Base-by-base conservation (phyloP, 148 eudicot species). In the Fagopyrum tataricum region DNA sequence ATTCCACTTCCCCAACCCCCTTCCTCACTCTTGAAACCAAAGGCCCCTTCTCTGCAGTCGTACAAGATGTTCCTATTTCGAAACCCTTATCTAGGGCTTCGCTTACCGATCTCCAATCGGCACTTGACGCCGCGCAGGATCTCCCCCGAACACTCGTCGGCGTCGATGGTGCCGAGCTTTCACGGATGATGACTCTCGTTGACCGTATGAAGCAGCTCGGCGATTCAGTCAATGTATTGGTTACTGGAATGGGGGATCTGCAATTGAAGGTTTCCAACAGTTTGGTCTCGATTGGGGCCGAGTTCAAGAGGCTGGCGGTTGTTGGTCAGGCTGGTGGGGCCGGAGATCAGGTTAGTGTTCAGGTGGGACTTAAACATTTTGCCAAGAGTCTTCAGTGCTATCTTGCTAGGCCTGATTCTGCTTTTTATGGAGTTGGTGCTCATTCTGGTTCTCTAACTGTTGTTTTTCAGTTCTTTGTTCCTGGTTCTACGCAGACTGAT, bases 191-290 rank as follows among this genome's bases (percentile, higher is more conserved):
- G 80, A 82, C 48, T 52, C 88, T 91, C 73, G 93, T 91, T 1
- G 98, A 95, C 70, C 77, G 90, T 69, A 95, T 95, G 97, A 95
- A 90, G 81, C 89, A 89, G 40, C 84, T 95, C 18, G 98, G 98
- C 31, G 98, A 95, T 69, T 80, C 82, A 3, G 76, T 91, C 15
- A 83, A 76, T 43, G 88, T 95, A 47, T 86, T 88, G 39, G 83
- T 94, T 17, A 85, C 79, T 61, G 84, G 74, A 48, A 79, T 75
- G 9, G 98, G 98, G 52, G 96, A 95, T 53, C 61, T 95, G 59
- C 88, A 88, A 73, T 76, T 95, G 84, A 92, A 90, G 79, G 87
- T 91, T 58, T 83, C 89, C 20, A 95, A 83, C 3, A 84, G 77
- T 78, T 77, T 89, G 82, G 87, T 91, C 26, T 87, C 96, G 14